These are phyloP conservation scores for Aschersonia sp. DNA, from an alignment of 2,329 filamentous ascomycete genomes.

Conservation along the genomic window DNA sequence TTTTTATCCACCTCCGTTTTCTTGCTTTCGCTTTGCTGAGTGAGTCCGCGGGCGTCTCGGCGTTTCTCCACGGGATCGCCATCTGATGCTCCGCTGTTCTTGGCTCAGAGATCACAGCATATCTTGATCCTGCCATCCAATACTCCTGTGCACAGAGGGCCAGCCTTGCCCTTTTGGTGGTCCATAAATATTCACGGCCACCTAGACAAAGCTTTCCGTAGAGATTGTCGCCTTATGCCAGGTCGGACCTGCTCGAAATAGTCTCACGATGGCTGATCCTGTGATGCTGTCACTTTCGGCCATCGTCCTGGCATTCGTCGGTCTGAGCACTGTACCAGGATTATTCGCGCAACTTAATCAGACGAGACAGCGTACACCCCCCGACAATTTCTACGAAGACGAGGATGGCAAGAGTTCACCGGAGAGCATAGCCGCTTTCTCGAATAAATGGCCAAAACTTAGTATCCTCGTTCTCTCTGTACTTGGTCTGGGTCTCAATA, in stretches of 20 bases:
- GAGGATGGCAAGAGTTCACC: slow-evolving; percentile 53
- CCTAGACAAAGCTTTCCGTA: not conserved
- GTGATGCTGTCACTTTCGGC: slow-evolving; percentile 14
- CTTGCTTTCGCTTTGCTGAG: too few species aligned
- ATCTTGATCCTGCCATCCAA: too few species aligned
- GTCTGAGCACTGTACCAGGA: slow-evolving; percentile 22
- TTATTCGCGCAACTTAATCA: slow-evolving; percentile 19
- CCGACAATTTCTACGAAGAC: slow-evolving; percentile 47
- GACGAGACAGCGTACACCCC: slow-evolving; percentile 17
- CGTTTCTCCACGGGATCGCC: too few species aligned
- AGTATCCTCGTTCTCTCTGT: slow-evolving; percentile 38
- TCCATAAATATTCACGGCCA: not conserved
- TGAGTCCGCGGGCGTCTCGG: too few species aligned
- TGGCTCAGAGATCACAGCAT: too few species aligned
- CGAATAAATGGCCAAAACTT: slow-evolving; percentile 41
- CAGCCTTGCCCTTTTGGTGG: too few species aligned
- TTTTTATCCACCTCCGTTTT: too few species aligned
- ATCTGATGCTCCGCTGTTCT: too few species aligned
- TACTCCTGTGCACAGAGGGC: too few species aligned
- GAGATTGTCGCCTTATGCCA: not conserved
- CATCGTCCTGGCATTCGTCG: slow-evolving; percentile 18
- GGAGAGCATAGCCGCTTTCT: slow-evolving; percentile 47
- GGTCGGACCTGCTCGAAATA: not conserved
- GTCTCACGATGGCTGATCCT: slow-evolving; percentile 2
- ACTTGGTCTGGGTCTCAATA: slow-evolving; percentile 38